Percentiles rank a stretch among this genome's conserved stretches.
These are phyloP conservation scores for Candida silvatica DNA, from an alignment of 805 yeast genomes.

Conservation along the genomic window DNA sequence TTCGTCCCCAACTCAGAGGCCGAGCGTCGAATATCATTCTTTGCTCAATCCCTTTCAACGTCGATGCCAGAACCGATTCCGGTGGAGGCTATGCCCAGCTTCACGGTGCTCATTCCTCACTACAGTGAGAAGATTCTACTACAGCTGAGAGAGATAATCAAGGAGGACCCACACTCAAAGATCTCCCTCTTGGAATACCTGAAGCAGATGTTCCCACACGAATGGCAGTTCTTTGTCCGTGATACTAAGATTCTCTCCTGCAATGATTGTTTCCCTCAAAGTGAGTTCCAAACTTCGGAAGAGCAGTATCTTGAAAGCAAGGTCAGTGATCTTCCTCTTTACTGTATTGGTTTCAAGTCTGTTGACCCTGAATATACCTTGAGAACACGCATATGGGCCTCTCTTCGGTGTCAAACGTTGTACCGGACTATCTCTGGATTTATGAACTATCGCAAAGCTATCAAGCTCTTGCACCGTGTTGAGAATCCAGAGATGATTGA, in stretches of 20 bases:
- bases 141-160: slow-evolving; percentile 35
- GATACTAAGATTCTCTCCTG: slow-evolving; percentile 63
- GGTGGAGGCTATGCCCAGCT: slow-evolving; percentile 38
- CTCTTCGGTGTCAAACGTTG: slow-evolving; percentile 73
- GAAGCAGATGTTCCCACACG: slow-evolving; percentile 60
- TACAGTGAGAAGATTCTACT: slow-evolving; percentile 41
- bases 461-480: slow-evolving; percentile 56
- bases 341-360: slow-evolving; percentile 64
- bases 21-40: slow-evolving; percentile 41
- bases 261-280: slow-evolving; percentile 22
- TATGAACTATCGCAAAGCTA: slow-evolving; percentile 67
- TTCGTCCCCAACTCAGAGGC: slow-evolving; percentile 40
- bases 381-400: slow-evolving; percentile 83
- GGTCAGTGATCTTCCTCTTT: slow-evolving; percentile 58
- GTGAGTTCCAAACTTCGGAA: slow-evolving; percentile 18
- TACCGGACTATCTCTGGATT: slow-evolving; percentile 82
- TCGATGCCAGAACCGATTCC: slow-evolving; percentile 41
- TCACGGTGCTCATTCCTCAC: slow-evolving; percentile 45
- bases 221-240: slow-evolving; percentile 75
- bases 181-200: slow-evolving; percentile 69
- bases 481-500: slow-evolving; percentile 53
- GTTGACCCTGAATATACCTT: slow-evolving; percentile 54
- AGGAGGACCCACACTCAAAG: slow-evolving; percentile 35
- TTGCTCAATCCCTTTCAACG: slow-evolving; percentile 44
- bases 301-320: slow-evolving; percentile 29